These are phyloP conservation scores for Leishmania major DNA, from an alignment of 208 protist genomes.

Conservation along the genomic window DNA sequence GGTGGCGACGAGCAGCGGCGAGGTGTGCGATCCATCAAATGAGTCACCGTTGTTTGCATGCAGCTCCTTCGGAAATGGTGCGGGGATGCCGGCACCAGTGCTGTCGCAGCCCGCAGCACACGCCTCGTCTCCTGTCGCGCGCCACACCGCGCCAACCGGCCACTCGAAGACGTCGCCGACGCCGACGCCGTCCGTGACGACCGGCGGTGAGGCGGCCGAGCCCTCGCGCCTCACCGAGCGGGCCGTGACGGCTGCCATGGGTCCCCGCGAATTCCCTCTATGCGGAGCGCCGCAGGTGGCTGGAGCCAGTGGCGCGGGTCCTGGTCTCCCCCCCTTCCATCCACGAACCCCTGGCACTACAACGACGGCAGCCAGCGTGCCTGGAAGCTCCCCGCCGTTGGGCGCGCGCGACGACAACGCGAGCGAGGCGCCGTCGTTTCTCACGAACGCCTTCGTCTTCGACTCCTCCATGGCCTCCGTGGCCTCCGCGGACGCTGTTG, in stretches of 20 bases:
- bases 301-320: not conserved
- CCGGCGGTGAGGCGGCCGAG: constrained; percentile 21
- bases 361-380: constrained; percentile 9
- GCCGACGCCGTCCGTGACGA: constrained; percentile 1
- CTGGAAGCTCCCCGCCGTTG: constrained; percentile 18
- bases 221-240: constrained; percentile 27
- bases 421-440: constrained; percentile 26
- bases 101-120: constrained; percentile 7
- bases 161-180: constrained; percentile 3
- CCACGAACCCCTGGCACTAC: constrained; percentile 5
- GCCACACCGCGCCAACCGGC: not conserved
- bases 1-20: constrained; percentile 4
- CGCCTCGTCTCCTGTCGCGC: constrained; percentile 1
- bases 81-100: constrained; percentile 10
- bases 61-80: constrained; percentile 15
- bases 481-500: constrained; percentile 21
- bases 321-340: constrained; percentile 13
- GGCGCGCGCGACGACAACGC: constrained; percentile 10
- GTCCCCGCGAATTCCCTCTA: constrained; percentile 1
- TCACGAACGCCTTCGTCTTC: constrained; percentile 32
- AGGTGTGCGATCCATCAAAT: constrained; percentile 6
- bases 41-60: constrained; percentile 18
- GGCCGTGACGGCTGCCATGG: constrained; percentile 25
- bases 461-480: constrained; percentile 24
- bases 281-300: not conserved